phyloP scores from a whole-genome alignment of 2,329 filamentous ascomycete species.

The Phaeosphaeria sp. region DNA sequence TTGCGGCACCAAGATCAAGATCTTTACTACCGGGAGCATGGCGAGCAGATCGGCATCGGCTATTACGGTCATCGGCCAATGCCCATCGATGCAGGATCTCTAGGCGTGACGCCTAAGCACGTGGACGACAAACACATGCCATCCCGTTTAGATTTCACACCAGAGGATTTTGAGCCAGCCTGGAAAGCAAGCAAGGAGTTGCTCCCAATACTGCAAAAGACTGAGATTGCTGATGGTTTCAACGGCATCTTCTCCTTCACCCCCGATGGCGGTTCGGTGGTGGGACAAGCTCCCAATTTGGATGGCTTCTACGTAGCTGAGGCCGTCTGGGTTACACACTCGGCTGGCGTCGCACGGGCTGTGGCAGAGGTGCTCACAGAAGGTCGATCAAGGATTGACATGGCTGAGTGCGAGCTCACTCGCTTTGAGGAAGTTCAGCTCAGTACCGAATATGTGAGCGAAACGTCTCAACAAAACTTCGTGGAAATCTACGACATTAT shows the following conservation, averaged over 20 bases:
- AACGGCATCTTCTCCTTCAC: constrained; percentile 73
- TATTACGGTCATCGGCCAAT: constrained; percentile 70
- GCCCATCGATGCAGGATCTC: constrained; percentile 62
- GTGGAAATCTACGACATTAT: constrained; percentile 70
- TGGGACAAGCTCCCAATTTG: constrained; percentile 64
- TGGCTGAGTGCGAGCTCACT: constrained; percentile 65
- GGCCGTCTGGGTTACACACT: constrained; percentile 72
- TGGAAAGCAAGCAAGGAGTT: constrained; percentile 64
- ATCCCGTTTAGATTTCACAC: constrained; percentile 66
- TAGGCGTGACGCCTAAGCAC: constrained; percentile 61
- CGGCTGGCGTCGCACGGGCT: constrained; percentile 67
- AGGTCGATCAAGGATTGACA: constrained; percentile 62
- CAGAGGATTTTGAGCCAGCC: constrained; percentile 65
- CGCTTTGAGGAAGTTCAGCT: constrained; percentile 69
- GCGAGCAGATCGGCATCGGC: constrained; percentile 67
- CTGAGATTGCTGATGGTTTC: constrained; percentile 65
- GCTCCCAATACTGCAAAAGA: constrained; percentile 59
- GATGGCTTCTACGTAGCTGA: constrained; percentile 70
- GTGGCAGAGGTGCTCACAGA: constrained; percentile 65
- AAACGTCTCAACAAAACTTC: constrained; percentile 68
- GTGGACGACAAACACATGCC: constrained; percentile 69
- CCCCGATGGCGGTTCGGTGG: constrained; percentile 66
- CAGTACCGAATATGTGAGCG: constrained; percentile 61
- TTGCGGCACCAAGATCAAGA: constrained; percentile 68
- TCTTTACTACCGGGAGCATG: constrained; percentile 70